Evolutionary conservation across 345 rosid species (phyloP).

Genomic region (Populus pruinosa): DNA sequence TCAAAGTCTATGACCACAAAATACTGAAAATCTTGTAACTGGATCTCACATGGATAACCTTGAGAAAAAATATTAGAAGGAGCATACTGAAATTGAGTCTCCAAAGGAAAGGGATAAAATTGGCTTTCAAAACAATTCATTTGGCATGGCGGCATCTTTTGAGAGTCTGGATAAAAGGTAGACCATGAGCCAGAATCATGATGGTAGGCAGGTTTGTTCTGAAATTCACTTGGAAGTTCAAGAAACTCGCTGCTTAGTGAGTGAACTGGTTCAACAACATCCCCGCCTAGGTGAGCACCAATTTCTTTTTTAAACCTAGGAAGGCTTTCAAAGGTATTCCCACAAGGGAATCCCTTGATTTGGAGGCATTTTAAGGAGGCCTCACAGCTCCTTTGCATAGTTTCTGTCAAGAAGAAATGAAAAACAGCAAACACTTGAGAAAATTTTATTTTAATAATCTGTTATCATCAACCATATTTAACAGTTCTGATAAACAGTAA

Average conservation of each 20-base stretch:
- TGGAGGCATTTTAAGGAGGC: constrained; percentile 51
- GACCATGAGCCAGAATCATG: constrained; percentile 42
- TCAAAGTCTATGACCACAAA: constrained; percentile 50
- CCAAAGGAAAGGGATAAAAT: constrained; percentile 38
- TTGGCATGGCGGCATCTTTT: constrained; percentile 37
- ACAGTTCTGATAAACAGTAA: neutral
- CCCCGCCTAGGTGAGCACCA: constrained; percentile 26
- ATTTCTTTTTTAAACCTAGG: constrained; percentile 40
- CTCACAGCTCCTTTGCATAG: constrained; percentile 45
- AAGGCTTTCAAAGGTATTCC: constrained; percentile 39
- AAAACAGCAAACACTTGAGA: constrained; percentile 1
- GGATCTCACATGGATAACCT: constrained; percentile 37
- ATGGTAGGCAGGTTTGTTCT: constrained; percentile 35
- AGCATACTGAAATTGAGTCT: constrained; percentile 38
- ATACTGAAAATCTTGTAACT: constrained; percentile 51
- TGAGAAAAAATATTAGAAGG: constrained; percentile 35
- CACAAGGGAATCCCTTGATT: constrained; percentile 40
- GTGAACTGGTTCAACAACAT: constrained; percentile 33
- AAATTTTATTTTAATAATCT: neutral
- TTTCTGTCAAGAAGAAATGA: constrained; percentile 31
- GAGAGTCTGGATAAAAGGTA: constrained; percentile 39
- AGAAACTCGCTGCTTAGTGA: constrained; percentile 27
- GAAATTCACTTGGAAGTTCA: constrained; percentile 38
- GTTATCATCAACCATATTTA: neutral
- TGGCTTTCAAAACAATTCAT: constrained; percentile 43